A percentile compares a stretch with the other conserved stretches of the same genome.
Conservation (phyloP, 2,329 filamentous ascomycete species). For the Coniochaeta hoffmannii region DNA sequence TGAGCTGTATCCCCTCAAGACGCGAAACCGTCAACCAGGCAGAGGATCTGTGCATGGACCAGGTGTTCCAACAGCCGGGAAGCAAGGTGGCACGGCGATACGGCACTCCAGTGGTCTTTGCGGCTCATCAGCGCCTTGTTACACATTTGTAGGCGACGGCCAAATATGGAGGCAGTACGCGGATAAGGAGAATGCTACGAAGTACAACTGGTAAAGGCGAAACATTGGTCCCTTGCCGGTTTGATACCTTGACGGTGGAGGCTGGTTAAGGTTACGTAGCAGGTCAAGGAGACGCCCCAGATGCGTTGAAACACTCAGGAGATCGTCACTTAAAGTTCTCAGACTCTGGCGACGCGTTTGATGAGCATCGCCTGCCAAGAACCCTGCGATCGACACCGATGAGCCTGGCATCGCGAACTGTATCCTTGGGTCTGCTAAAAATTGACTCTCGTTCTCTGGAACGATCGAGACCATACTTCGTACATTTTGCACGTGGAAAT, state of each 20-base stretch:
- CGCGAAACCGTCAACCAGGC: too few species aligned
- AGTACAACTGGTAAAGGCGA: background rate
- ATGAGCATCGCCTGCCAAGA: background rate
- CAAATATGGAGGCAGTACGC: too few species aligned
- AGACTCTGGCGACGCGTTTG: background rate
- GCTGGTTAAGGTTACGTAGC: background rate
- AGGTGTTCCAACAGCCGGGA: too few species aligned
- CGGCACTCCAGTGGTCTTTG: too few species aligned
- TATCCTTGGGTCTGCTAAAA: too few species aligned
- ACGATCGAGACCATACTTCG: background rate
- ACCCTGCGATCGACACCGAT: background rate
- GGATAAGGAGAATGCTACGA: too few species aligned
- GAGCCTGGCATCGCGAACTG: background rate
- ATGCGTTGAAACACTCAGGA: background rate
- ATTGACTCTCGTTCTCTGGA: background rate
- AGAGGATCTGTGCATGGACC: too few species aligned
- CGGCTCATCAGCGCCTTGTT: too few species aligned
- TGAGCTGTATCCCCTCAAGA: too few species aligned
- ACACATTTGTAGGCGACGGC: too few species aligned
- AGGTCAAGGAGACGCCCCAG: background rate
- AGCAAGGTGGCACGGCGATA: too few species aligned
- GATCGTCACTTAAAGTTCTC: constrained; percentile 1
- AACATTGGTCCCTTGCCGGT: background rate
- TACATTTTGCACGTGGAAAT: background rate
- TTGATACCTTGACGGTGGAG: background rate